phyloP scores from a whole-genome alignment of 2,329 filamentous ascomycete species.

The Xylariomycetidae sp. region DNA sequence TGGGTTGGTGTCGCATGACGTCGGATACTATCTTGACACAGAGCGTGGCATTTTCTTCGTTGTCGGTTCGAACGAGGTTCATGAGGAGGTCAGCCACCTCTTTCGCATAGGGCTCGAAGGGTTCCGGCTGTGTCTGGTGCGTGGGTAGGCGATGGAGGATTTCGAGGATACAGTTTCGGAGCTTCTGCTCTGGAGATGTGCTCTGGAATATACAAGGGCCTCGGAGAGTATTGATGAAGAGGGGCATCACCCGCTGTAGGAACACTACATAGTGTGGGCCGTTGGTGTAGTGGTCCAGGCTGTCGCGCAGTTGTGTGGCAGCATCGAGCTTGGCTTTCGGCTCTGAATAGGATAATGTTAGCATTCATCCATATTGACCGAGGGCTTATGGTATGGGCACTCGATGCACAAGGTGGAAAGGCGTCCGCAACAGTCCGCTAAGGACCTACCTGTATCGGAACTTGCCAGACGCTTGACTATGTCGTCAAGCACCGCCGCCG shows the following conservation, averaged over 20 bases:
- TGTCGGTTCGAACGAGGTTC: conserved; percentile 81
- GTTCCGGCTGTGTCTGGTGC: conserved; percentile 64
- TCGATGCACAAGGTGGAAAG: no score
- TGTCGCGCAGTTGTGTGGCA: conserved; percentile 82
- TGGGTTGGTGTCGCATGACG: conserved; percentile 86
- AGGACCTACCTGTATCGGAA: conserved; percentile 50
- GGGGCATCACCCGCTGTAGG: conserved; percentile 79
- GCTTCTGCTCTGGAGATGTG: conserved; percentile 85
- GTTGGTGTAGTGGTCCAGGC: conserved; percentile 79
- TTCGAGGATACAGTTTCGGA: conserved; percentile 89
- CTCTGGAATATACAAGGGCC: conserved; percentile 88
- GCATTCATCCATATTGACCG: no score
- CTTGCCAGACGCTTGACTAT: conserved; percentile 54
- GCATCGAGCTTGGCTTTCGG: conserved; percentile 74
- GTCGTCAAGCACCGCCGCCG: conserved; percentile 55
- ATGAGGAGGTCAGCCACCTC: conserved; percentile 89
- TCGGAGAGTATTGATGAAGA: conserved; percentile 79
- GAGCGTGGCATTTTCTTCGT: conserved; percentile 97
- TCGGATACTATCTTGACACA: conserved; percentile 99
- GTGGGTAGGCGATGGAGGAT: conserved; percentile 82
- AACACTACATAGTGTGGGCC: conserved; percentile 74
- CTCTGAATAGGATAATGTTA: conserved; percentile 47
- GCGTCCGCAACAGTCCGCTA: no score
- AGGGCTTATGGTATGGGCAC: no score
- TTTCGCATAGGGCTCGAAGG: conserved; percentile 79